A percentile compares a stretch with the other conserved stretches of the same genome.
These are phyloP conservation scores for Xylariaceae sp. DNA, from an alignment of 2,329 filamentous ascomycete species.

Conservation along the genomic window DNA sequence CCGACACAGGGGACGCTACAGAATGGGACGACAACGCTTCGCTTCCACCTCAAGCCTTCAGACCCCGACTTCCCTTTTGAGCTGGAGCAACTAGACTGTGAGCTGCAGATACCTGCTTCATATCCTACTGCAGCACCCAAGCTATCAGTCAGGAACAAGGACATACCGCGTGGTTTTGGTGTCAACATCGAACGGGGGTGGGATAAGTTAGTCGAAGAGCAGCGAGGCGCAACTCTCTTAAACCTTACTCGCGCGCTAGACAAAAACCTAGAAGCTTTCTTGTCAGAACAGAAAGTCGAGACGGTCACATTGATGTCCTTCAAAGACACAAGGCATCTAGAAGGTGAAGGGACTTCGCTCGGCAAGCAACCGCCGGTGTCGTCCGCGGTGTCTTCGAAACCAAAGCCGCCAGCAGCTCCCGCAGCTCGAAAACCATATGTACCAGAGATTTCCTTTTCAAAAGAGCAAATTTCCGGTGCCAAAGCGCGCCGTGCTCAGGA, in stretches of 20 bases:
- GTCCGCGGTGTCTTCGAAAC: constrained; percentile 7
- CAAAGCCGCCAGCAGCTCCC: constrained; percentile 7
- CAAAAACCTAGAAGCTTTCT: constrained; percentile 65
- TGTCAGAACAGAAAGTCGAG: constrained; percentile 68
- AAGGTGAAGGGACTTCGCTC: constrained; percentile 20
- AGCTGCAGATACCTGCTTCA: constrained; percentile 59
- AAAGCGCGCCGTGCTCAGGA: constrained; percentile 63
- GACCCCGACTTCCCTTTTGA: constrained; percentile 85
- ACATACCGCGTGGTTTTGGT: constrained; percentile 68
- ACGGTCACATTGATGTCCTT: constrained; percentile 67
- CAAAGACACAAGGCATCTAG: constrained; percentile 53
- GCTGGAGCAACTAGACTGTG: constrained; percentile 65
- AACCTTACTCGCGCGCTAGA: constrained; percentile 68
- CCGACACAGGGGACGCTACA: constrained; percentile 43
- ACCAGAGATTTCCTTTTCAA: constrained; percentile 50
- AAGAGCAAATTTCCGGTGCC: constrained; percentile 60
- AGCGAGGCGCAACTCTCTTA: constrained; percentile 58
- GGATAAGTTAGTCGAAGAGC: constrained; percentile 58
- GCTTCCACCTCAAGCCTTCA: constrained; percentile 67
- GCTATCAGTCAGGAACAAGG: constrained; percentile 64
- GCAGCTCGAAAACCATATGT: constrained; percentile 33
- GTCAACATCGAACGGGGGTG: constrained; percentile 77
- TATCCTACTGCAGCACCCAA: constrained; percentile 61
- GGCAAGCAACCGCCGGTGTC: constrained; percentile 8
- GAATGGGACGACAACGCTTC: constrained; percentile 54